Evolutionary conservation across 129 eudicot species (phyloP), one percentile per base, ranked within the genome.

Genomic region (Saussurea involucrata): DNA sequence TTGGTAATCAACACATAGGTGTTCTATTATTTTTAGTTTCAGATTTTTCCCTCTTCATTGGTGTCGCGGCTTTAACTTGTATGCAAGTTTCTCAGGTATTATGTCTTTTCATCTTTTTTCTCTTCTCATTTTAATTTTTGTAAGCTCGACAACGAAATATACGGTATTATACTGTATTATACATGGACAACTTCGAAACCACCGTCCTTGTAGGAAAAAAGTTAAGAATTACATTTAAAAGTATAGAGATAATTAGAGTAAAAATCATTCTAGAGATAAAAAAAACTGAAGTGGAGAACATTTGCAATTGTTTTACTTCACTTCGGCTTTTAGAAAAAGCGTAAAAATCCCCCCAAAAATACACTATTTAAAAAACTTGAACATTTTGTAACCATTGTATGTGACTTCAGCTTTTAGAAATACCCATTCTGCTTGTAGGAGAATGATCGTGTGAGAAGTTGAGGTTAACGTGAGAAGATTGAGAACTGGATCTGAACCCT

Each of bases 21-120:
- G 92, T 92, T 68, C 6, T 95, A 36, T 65, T 89, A 80, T 95
- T 95, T 88, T 40, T 95, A 37, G 13, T 86, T 71, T 84, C 87
- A 24, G 95, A 89, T 65, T 79, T 84, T 78, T 92, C 87, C 77
- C 87, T 95, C 87, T 90, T 95, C 55, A 81, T 83, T 63, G 97
- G 96, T 64, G 99, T 90, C 44, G 88, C 89, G 12, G 88, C 90
- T 40, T 90, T 95, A 81, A 95, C 99, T 17, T 77, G 73, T 74
- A 85, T 89, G 63, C 99, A 95, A 83, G 91, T 89, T 72, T 95
- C 99, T 74, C 99, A 95, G 96, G 99, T 89, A 80, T 69, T 89
- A 80, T 69, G 70, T 24, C 61, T 76, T 75, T 65, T 27, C 20
- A 69, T 24, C 63, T 29, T 36, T 36, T 64, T 9, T 10, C 8